These are phyloP conservation scores for Ramaria sp. DNA, from an alignment of 768 basidiomycete species.

Conservation along the genomic window DNA sequence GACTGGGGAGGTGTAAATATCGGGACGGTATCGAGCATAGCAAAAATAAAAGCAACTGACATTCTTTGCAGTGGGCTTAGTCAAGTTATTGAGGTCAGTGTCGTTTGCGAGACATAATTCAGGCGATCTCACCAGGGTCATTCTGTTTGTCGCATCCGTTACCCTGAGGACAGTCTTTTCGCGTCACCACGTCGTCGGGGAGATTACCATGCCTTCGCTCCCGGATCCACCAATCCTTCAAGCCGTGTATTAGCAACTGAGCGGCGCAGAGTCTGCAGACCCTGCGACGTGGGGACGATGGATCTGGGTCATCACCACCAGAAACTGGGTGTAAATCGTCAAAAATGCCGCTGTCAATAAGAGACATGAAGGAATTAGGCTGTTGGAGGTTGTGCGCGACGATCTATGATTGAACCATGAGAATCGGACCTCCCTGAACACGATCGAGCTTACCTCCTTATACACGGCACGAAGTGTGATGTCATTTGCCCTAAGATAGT, in stretches of 20 bases:
- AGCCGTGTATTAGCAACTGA: slow-evolving; percentile 64
- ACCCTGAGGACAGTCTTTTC: slow-evolving; percentile 64
- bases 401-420: slow-evolving; percentile 33
- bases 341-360: slow-evolving; percentile 64
- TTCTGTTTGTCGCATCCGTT: slow-evolving; percentile 47
- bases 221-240: slow-evolving; percentile 76
- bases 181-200: slow-evolving; percentile 40
- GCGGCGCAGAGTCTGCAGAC: slow-evolving; percentile 67
- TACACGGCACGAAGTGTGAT: slow-evolving; percentile 66
- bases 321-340: slow-evolving; percentile 52
- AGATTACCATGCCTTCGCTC: slow-evolving; percentile 63
- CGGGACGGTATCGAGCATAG: background rate
- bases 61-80: slow-evolving; percentile 65
- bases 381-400: slow-evolving; percentile 47
- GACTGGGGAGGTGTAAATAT: slow-evolving; percentile 17
- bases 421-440: background rate
- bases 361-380: slow-evolving; percentile 50
- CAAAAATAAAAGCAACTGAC: slow-evolving; percentile 30
- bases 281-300: slow-evolving; percentile 40
- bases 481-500: slow-evolving; percentile 56
- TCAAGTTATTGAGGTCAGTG: background rate
- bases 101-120: background rate
- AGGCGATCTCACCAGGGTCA: slow-evolving; percentile 43
- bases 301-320: slow-evolving; percentile 42
- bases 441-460: slow-evolving; percentile 44